Conservation (phyloP, 2,329 filamentous ascomycete genomes). For the Cladosporium sp. region DNA sequence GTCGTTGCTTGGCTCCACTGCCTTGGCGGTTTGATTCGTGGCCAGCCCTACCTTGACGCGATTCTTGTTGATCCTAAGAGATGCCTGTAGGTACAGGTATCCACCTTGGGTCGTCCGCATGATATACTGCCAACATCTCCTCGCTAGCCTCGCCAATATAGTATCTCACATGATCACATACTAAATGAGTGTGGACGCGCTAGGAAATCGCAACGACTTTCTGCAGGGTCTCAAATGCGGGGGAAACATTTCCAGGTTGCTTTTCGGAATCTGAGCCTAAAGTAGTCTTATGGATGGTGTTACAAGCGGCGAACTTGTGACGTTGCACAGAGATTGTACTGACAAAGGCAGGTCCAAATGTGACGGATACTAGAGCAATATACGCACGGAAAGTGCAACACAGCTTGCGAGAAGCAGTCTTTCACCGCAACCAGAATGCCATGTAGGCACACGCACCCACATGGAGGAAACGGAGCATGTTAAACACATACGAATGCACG, state of each 20-base stretch:
- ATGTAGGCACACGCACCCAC: too few relatives aligned
- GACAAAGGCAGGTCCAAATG: too few relatives aligned
- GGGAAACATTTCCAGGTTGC: neutral
- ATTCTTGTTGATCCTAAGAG: neutral
- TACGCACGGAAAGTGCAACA: too few relatives aligned
- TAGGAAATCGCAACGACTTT: neutral
- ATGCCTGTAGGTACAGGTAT: neutral
- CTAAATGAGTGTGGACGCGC: neutral
- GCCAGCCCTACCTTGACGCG: neutral
- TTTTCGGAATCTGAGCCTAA: too few relatives aligned
- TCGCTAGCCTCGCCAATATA: neutral
- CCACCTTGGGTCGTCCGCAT: neutral
- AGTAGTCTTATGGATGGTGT: too few relatives aligned
- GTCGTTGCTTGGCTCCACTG: slow-evolving; percentile 9
- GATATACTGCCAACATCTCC: neutral
- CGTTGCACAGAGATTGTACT: too few relatives aligned
- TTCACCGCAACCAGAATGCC: too few relatives aligned
- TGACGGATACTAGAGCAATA: too few relatives aligned
- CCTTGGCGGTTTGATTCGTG: slow-evolving; percentile 2
- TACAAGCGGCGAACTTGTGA: too few relatives aligned
- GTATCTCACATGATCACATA: neutral
- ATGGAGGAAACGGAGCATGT: too few relatives aligned
- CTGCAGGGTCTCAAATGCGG: neutral
- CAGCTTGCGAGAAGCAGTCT: too few relatives aligned
- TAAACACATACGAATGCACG: too few relatives aligned